phyloP scores from a whole-genome alignment of 352 stramenopile genomes.

The Phytophthora ramorum region DNA sequence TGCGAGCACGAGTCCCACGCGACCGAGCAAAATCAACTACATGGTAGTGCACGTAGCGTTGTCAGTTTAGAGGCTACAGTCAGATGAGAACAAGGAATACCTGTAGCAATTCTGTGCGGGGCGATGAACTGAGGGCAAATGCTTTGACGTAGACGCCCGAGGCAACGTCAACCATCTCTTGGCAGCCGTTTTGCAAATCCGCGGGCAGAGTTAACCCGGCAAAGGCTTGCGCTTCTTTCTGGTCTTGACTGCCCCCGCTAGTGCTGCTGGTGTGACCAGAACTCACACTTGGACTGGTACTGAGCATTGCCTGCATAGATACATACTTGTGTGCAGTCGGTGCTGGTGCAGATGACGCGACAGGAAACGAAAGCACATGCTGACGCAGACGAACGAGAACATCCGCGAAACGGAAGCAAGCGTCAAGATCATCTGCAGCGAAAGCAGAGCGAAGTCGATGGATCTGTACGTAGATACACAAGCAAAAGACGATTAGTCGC shows the following conservation, averaged over 20 bases:
- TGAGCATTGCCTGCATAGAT: conserved; percentile 56
- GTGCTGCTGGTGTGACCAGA: conserved; percentile 22
- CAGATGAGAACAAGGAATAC: conserved; percentile 18
- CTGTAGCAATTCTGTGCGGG: conserved; percentile 52
- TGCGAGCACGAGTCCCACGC: conserved; percentile 42
- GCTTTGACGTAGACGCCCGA: conserved; percentile 46
- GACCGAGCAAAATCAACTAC: conserved; percentile 51
- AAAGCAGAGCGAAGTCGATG: conserved; percentile 35
- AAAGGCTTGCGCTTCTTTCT: conserved; percentile 36
- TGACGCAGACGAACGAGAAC: conserved; percentile 47
- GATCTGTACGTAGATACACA: conserved; percentile 30
- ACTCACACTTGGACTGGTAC: conserved; percentile 39
- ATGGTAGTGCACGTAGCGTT: not conserved
- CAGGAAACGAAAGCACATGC: conserved; percentile 39
- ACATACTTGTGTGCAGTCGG: conserved; percentile 39
- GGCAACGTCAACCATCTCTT: conserved; percentile 40
- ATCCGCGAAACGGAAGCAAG: conserved; percentile 33
- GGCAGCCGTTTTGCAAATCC: conserved; percentile 33
- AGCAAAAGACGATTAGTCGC: conserved; percentile 6
- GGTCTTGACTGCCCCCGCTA: conserved; percentile 13
- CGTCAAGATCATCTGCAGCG: conserved; percentile 19
- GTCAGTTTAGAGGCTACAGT: conserved; percentile 4
- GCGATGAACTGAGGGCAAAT: conserved; percentile 34
- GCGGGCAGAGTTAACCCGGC: conserved; percentile 26
- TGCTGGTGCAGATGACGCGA: conserved; percentile 21